phyloP scores from a whole-genome alignment of 495 filamentous ascomycete species.

The Evansstolkia leycettana region DNA sequence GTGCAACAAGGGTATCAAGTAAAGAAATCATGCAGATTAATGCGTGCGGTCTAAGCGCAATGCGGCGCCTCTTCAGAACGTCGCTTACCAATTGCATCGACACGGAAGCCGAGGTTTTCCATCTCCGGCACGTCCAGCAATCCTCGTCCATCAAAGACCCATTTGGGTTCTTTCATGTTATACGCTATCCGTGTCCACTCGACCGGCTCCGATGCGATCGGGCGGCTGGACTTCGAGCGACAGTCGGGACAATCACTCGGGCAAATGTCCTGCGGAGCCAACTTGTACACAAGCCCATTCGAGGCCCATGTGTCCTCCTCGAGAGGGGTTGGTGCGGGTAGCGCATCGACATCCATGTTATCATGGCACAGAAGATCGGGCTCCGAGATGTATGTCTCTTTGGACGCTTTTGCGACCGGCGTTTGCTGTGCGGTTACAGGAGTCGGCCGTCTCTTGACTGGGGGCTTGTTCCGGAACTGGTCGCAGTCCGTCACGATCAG shows the following conservation, averaged over 20 bases:
- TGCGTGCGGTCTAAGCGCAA: not conserved
- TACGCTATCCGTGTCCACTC: conserved; percentile 41
- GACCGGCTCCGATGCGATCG: conserved; percentile 16
- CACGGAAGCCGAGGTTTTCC: conserved; percentile 40
- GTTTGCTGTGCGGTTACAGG: not conserved
- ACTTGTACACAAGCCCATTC: conserved; percentile 9
- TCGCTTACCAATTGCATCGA: conserved; percentile 14
- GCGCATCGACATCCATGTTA: too few relatives aligned
- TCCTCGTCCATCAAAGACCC: conserved; percentile 61
- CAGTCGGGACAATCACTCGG: conserved; percentile 12
- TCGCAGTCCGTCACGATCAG: conserved; percentile 27
- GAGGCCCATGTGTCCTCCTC: conserved; percentile 8
- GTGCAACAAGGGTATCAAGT: not conserved
- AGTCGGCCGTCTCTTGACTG: not conserved
- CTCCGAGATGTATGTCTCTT: not conserved
- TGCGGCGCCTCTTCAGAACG: too few relatives aligned
- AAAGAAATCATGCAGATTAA: not conserved
- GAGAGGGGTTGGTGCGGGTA: not conserved
- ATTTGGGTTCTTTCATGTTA: conserved; percentile 53
- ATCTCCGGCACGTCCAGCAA: conserved; percentile 45
- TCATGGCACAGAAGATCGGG: too few relatives aligned
- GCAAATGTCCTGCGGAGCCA: conserved; percentile 9
- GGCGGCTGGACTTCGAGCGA: conserved; percentile 6
- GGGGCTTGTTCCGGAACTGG: conserved; percentile 11
- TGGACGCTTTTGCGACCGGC: not conserved